Evolutionary conservation across 192 early-diverging fungal species (phyloP).

Genomic region (Pecoramyces ruminantium): DNA sequence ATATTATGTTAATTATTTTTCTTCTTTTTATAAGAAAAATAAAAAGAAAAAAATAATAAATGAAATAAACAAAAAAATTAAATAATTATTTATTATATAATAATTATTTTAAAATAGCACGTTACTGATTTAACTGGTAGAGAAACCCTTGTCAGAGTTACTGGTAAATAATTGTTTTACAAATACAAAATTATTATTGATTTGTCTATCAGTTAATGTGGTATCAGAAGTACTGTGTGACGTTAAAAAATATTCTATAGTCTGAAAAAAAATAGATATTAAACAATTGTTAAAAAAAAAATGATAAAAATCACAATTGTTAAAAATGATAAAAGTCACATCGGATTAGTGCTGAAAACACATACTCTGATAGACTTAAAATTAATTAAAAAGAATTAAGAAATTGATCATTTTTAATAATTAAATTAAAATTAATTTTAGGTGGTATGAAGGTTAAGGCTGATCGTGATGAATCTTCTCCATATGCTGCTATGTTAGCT

Average conservation of each 20-base stretch:
- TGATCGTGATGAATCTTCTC: slow-evolving; percentile 99
- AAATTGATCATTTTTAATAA: background rate
- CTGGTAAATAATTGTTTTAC: slow-evolving; percentile 47
- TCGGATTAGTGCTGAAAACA: background rate
- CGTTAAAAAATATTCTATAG: too few relatives aligned
- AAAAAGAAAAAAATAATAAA: too few relatives aligned
- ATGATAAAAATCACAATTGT: too few relatives aligned
- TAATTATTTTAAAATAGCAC: slow-evolving; percentile 33
- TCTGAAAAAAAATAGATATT: too few relatives aligned
- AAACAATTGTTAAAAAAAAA: too few relatives aligned
- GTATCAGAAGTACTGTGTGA: background rate
- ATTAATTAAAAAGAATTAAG: background rate
- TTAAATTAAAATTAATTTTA: slow-evolving; percentile 5
- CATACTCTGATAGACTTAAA: background rate
- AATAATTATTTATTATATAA: background rate
- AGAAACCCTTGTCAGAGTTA: slow-evolving; percentile 97
- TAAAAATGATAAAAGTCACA: background rate
- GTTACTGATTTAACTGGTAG: slow-evolving; percentile 98
- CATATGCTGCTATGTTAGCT: slow-evolving; percentile 99
- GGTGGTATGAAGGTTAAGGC: slow-evolving; percentile 99
- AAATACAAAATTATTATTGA: background rate
- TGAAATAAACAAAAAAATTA: background rate
- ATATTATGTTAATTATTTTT: background rate
- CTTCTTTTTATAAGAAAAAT: too few relatives aligned
- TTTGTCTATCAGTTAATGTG: background rate